Evolutionary conservation across 2,329 filamentous ascomycete genomes (phyloP).

Genomic region (Paecilomyces fulvus): DNA sequence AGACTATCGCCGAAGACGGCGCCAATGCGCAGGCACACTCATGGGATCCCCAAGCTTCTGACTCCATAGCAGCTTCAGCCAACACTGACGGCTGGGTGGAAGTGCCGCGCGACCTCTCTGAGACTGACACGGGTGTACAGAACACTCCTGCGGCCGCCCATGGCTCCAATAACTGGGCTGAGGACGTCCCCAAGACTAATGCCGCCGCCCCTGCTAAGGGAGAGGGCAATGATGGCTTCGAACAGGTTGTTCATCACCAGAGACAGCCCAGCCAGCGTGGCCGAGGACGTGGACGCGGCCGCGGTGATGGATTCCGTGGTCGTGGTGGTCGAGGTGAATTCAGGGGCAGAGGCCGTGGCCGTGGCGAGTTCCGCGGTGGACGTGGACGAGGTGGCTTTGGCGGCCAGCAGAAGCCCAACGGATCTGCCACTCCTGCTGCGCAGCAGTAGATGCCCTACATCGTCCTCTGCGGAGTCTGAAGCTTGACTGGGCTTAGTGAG

Average conservation of each 20-base stretch:
- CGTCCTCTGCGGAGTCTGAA: background rate
- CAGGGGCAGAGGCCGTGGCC: constrained; percentile 28
- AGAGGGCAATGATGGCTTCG: constrained; percentile 26
- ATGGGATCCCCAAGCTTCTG: constrained; percentile 46
- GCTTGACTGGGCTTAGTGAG: background rate
- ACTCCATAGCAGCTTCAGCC: constrained; percentile 39
- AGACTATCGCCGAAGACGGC: constrained; percentile 34
- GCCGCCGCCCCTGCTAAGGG: constrained; percentile 22
- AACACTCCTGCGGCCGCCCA: constrained; percentile 50
- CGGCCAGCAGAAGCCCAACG: constrained; percentile 17
- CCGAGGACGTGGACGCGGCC: constrained; percentile 27
- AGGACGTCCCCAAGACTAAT: constrained; percentile 57
- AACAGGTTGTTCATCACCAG: constrained; percentile 25
- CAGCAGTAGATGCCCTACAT: constrained; percentile 9
- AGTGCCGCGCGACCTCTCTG: constrained; percentile 61
- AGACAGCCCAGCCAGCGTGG: constrained; percentile 28
- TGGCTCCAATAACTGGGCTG: constrained; percentile 67
- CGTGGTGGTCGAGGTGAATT: constrained; percentile 26
- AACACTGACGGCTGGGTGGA: constrained; percentile 65
- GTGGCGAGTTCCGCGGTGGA: constrained; percentile 20
- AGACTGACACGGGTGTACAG: constrained; percentile 60
- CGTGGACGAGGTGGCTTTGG: constrained; percentile 24
- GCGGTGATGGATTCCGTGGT: constrained; percentile 29
- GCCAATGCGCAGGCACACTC: constrained; percentile 42
- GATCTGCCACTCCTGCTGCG: constrained; percentile 11